Evolutionary conservation across 75 land plant genomes (phyloP).

Genomic region (Pseudotsuga menziesii): DNA sequence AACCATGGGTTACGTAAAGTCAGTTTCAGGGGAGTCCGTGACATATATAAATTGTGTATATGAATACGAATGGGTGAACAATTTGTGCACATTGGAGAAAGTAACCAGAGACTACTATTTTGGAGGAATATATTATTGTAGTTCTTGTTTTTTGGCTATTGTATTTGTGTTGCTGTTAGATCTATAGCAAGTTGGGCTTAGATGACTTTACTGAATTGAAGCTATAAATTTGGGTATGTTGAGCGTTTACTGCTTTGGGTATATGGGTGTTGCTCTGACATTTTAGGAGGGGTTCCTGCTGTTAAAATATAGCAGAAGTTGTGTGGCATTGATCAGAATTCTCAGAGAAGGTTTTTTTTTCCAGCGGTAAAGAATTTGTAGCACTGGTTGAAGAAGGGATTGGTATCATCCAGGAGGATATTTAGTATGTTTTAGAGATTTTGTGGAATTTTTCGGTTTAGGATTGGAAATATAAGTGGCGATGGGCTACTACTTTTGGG

Average conservation of each 20-base stretch:
- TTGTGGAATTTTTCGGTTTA: no score
- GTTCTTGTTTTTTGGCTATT: no score
- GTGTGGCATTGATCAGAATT: no score
- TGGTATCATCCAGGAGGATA: background rate
- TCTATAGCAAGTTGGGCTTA: no score
- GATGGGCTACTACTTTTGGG: no score
- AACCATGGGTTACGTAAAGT: no score
- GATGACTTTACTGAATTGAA: background rate
- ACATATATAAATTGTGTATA: no score
- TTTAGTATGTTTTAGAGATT: no score
- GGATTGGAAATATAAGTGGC: no score
- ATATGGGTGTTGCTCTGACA: background rate
- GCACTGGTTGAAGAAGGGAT: background rate
- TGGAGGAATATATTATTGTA: background rate
- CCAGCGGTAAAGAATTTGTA: background rate
- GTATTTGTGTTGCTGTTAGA: no score
- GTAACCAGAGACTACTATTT: background rate
- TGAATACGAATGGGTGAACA: background rate
- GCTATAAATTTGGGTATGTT: background rate
- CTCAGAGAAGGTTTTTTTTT: background rate
- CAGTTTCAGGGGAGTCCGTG: no score
- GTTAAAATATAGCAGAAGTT: background rate
- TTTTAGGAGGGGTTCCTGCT: background rate
- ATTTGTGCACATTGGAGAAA: no score
- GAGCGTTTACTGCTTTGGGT: background rate